Percentiles rank a stretch among this genome's conserved stretches.
Conservation (phyloP, 371 early-diverging fungal species). For the Lichtheimia hyalospora region DNA sequence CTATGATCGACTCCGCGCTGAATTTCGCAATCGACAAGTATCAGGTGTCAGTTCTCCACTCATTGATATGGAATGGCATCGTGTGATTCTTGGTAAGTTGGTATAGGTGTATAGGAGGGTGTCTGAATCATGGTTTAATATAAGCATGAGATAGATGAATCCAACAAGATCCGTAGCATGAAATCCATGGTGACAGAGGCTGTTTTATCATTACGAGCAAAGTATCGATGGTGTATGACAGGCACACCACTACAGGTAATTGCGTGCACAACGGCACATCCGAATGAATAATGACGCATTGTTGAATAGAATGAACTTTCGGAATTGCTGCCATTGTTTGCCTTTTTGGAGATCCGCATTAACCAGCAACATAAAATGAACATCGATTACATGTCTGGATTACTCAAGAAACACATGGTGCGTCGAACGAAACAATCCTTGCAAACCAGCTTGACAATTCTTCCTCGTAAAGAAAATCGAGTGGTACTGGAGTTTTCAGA, state of each 20-base stretch:
- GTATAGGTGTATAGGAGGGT: no score
- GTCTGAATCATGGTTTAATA: not conserved
- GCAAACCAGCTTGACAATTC: slow-evolving; percentile 21
- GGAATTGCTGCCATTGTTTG: slow-evolving; percentile 40
- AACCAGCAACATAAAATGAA: slow-evolving; percentile 18
- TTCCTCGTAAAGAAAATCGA: slow-evolving; percentile 34
- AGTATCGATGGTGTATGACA: slow-evolving; percentile 81
- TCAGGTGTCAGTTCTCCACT: slow-evolving; percentile 23
- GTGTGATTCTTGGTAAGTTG: slow-evolving; percentile 39
- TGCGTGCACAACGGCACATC: no score
- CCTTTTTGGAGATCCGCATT: slow-evolving; percentile 27
- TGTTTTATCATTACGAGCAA: slow-evolving; percentile 23
- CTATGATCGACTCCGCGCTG: slow-evolving; percentile 37
- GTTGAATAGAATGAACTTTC: slow-evolving; percentile 33
- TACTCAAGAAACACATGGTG: slow-evolving; percentile 38
- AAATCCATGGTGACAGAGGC: slow-evolving; percentile 27
- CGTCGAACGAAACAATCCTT: slow-evolving; percentile 31
- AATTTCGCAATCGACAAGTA: slow-evolving; percentile 20
- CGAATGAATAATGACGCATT: no score
- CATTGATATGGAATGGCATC: slow-evolving; percentile 48
- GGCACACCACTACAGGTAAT: slow-evolving; percentile 74
- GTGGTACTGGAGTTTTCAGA: slow-evolving; percentile 33
- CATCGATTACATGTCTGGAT: slow-evolving; percentile 26
- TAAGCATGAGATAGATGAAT: slow-evolving; percentile 70
- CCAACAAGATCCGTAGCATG: slow-evolving; percentile 67